Evolutionary conservation across 352 stramenopile species (phyloP), one percentile per base, ranked within the genome.

Genomic region (Thalassiosira hispida): DNA sequence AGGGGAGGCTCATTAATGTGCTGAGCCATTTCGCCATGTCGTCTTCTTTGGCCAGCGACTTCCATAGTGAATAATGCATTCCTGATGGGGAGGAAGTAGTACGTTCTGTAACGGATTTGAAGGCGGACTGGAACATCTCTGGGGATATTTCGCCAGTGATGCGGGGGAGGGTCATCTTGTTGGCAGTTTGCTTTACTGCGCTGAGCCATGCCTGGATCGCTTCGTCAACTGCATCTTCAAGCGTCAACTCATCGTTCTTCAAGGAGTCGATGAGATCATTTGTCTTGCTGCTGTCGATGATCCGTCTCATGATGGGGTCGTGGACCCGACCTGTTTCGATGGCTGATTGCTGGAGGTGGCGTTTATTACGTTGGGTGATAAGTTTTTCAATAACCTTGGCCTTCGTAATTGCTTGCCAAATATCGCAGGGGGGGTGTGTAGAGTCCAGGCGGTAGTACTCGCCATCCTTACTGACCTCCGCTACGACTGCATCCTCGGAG

Each of bases 221-320:
- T 46, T 65, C 42, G 23, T 65, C 52, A 1, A 29, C 33, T 5
- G 22, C 52, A 14, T 67, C 55, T 27, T 59, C 23, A 2, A 67
- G 22, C 0, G 38, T 59, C 0, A 67, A 22, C 1, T 57, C n/a
- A 16, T 51, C 65, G 5, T 47, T 12, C 1, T n/a, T 44, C 2
- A 63, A 16, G n/a, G 3, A 4, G 12, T 74, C 49, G 1, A 65
- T 3, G 2, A 74, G n/a, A 38, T 74, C 31, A 9, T 65, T 65
- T 14, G 18, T 9, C 8, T 29, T 25, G n/a, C 20, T 40, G 4
- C 16, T 29, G 1, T 62, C 46, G 2, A 55, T 40, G n/a, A 65
- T 42, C 61, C 1, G 31, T 52, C 57, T 20, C 65, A 74, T 55
- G 1, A 63, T 47, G 9, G 65, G 46, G 29, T 72, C 46, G 14